A percentile compares a stretch with the other conserved stretches of the same genome.
Evolutionary conservation across 225 moss, liverwort and hornwort species (phyloP).

Genomic region (Antitrichia curtipendula): DNA sequence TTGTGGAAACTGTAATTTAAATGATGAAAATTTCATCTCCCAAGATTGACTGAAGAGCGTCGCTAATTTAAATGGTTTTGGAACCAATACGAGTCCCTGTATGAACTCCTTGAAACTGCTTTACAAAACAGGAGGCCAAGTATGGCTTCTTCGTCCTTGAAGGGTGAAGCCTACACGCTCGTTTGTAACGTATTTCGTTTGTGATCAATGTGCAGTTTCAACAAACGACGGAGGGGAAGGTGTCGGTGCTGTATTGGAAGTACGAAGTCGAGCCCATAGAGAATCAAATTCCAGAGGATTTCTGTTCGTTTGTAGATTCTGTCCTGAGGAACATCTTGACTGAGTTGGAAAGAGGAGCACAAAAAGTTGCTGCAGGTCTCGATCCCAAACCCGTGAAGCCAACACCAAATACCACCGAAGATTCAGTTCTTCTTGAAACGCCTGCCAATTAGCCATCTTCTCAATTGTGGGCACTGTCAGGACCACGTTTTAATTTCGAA

Average conservation of each 20-base stretch:
- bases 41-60: background rate
- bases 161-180: background rate
- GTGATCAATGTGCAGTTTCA: background rate
- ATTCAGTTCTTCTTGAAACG: background rate
- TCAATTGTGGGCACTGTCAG: background rate
- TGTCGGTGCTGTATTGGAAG: background rate
- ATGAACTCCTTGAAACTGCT: background rate
- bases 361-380: background rate
- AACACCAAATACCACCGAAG: background rate
- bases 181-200: background rate
- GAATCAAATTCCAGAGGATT: background rate
- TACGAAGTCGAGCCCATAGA: background rate
- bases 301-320: no score
- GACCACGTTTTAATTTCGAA: no score
- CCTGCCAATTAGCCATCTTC: background rate
- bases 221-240: background rate
- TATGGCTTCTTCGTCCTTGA: background rate
- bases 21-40: background rate
- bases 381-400: background rate
- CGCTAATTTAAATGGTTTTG: background rate
- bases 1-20: background rate
- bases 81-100: no score
- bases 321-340: background rate
- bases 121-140: background rate
- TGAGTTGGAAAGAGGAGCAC: background rate